Base-by-base conservation (phyloP, 192 early-diverging fungal genomes). In the Podochytrium sp. region DNA sequence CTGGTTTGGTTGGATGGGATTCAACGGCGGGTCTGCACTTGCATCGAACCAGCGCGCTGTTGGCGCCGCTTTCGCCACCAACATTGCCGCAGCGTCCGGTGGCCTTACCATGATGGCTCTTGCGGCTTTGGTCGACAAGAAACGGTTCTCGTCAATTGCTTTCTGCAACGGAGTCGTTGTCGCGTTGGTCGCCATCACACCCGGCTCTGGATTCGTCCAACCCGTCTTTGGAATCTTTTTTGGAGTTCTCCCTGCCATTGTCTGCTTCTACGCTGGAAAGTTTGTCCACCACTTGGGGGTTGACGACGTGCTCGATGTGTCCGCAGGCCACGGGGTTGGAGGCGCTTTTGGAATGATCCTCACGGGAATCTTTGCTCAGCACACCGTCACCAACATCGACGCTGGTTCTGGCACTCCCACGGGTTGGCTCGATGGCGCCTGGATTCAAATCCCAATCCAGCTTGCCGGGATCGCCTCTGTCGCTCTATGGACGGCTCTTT, bases 121-220 rank as follows among this genome's bases (percentile, higher is more conserved):
- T 90, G 39, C 93, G 94, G 77, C 95, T 88, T 76, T 81, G 86
- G 73, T 87, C 20, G 37, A 65, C 80, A 84, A 83, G 81, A 53
- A 96, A 95, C 38, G 63, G 80, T 86, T 96, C 27, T 96, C 95
- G 10, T 94, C 91, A 43, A 84, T 99, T 56, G 94, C 92, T 27
- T 97, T 95, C 80, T 98, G 96, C 81, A 95, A 94, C 27, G 96
- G 96, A 58, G 95, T 92, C n/a, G 90, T 99, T 29, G 86, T 94
- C 35, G 97, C 93, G 14, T 78, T 99, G 32, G 97, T 99, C 3
- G 91, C 93, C 37, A 95, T 97, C 64, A 97, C 97, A 10, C 97
- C 97, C 0, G 94, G 84, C 38, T 89, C 92, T n/a, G 97, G 95
- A 12, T 99, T 85, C 74, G 93, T 99, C 27, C 83, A 82, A 37